These are phyloP conservation scores for Sporothrix luriei DNA, from an alignment of 2,329 filamentous ascomycete genomes.

Conservation along the genomic window DNA sequence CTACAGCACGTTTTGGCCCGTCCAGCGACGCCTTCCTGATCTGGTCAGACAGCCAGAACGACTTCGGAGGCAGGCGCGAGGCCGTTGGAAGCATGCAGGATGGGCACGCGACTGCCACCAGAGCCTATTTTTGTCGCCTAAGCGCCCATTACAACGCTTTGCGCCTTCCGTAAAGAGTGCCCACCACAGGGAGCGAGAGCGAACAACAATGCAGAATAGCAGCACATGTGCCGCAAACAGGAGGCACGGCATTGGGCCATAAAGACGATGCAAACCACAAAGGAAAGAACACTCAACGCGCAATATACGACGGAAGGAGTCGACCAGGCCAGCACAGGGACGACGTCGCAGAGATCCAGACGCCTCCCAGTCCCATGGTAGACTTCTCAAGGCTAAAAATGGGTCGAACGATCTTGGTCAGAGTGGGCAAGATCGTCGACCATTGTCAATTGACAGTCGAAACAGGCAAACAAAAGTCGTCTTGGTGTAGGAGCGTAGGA, in stretches of 20 bases:
- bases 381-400: slow-evolving; percentile 1
- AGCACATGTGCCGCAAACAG: not conserved
- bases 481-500: no score
- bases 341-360: no score
- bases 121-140: slow-evolving; percentile 24
- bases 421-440: not conserved
- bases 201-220: not conserved
- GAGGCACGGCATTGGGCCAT: not conserved
- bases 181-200: not conserved
- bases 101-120: slow-evolving; percentile 25
- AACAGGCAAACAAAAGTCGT: not conserved
- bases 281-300: not conserved
- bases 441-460: not conserved
- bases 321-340: not conserved
- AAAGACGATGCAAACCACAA: not conserved
- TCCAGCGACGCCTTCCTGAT: slow-evolving; percentile 10
- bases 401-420: not conserved
- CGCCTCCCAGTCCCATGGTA: not conserved
- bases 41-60: not conserved
- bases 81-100: not conserved
- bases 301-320: not conserved
- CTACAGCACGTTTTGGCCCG: not conserved
- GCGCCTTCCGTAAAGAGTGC: slow-evolving; percentile 4
- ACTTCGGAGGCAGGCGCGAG: not conserved
- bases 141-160: slow-evolving; percentile 20